Evolutionary conservation across 2,329 filamentous ascomycete genomes (phyloP).

Genomic region (Colletotrichum sp.): DNA sequence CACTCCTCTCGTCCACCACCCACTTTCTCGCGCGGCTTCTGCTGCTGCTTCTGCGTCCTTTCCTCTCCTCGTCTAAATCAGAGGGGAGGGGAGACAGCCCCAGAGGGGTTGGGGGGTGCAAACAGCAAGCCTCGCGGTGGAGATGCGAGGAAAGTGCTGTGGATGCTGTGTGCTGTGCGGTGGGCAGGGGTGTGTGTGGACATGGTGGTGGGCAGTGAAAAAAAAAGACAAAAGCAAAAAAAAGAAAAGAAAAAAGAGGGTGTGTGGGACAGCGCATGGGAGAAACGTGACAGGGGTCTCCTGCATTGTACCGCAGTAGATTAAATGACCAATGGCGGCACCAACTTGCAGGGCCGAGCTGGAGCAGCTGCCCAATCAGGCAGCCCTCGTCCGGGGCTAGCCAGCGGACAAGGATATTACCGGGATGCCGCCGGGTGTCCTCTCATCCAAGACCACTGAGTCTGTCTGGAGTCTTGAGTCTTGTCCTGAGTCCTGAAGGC

Average conservation of each 20-base stretch:
- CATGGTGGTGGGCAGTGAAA: neutral
- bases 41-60: neutral
- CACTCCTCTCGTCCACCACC: neutral
- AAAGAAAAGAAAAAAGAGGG: constrained; percentile 3
- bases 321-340: constrained; percentile 56
- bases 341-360: constrained; percentile 39
- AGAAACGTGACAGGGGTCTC: constrained; percentile 54
- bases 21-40: neutral
- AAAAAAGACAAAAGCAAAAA: neutral
- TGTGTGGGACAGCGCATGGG: constrained; percentile 52
- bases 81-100: neutral
- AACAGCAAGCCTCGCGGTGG: neutral
- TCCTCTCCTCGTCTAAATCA: neutral
- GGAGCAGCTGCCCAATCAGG: constrained; percentile 56
- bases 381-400: constrained; percentile 52
- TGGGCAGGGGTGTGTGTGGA: neutral
- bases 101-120: neutral
- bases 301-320: constrained; percentile 45
- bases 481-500: neutral
- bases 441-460: constrained; percentile 1
- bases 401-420: constrained; percentile 43
- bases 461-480: neutral
- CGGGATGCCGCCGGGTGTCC: constrained; percentile 25
- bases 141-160: constrained; percentile 2
- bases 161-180: neutral